phyloP scores from a whole-genome alignment of 2,329 filamentous ascomycete genomes.

The Boeremia exigua region DNA sequence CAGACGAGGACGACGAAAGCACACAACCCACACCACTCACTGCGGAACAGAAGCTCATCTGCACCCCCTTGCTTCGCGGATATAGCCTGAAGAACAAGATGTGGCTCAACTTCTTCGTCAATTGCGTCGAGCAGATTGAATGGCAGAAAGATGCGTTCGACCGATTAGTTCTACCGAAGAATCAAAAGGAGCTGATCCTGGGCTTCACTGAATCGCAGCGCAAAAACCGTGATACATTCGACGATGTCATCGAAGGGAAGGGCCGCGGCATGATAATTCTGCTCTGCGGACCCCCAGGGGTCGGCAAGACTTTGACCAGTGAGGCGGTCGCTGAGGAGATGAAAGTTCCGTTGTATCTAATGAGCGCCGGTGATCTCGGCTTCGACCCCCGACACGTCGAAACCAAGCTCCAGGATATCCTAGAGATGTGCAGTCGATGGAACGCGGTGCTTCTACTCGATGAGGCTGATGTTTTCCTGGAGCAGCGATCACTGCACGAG shows the following conservation, averaged over 20 bases:
- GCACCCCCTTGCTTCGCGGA: slow-evolving; percentile 80
- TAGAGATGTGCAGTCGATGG: slow-evolving; percentile 59
- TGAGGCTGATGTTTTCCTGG: slow-evolving; percentile 67
- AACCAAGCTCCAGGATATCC: slow-evolving; percentile 52
- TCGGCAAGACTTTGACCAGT: slow-evolving; percentile 85
- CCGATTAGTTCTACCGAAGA: slow-evolving; percentile 72
- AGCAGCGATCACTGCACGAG: slow-evolving; percentile 52
- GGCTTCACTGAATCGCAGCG: slow-evolving; percentile 83
- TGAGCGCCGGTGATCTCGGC: slow-evolving; percentile 70
- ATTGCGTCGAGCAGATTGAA: slow-evolving; percentile 75
- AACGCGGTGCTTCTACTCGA: slow-evolving; percentile 61
- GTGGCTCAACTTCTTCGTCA: slow-evolving; percentile 86
- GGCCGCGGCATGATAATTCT: slow-evolving; percentile 82
- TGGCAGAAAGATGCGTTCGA: slow-evolving; percentile 85
- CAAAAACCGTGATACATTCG: slow-evolving; percentile 76
- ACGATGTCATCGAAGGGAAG: slow-evolving; percentile 73
- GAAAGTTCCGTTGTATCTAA: slow-evolving; percentile 80
- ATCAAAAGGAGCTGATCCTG: slow-evolving; percentile 71
- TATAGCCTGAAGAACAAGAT: slow-evolving; percentile 87
- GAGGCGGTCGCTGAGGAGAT: slow-evolving; percentile 87
- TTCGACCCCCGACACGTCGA: slow-evolving; percentile 54
- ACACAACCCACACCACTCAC: slow-evolving; percentile 63
- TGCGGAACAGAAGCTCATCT: slow-evolving; percentile 80
- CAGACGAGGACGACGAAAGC: slow-evolving; percentile 18
- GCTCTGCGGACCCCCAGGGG: slow-evolving; percentile 82